Conservation (phyloP, 1,139 yeast genomes). For the Debaryomyces coudertii region DNA sequence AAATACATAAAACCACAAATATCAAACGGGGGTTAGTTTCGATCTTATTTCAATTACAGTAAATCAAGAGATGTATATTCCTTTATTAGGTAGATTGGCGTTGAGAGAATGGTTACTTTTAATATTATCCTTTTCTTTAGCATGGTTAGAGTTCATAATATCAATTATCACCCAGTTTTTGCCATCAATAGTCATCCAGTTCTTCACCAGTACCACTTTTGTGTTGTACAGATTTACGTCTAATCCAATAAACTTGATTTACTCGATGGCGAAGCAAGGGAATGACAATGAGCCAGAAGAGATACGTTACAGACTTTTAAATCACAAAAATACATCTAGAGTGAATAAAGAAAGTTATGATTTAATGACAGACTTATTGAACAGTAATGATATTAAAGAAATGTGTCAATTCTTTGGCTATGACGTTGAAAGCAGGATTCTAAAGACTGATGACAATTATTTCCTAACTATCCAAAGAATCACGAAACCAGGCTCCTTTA, state of each 20-base stretch:
- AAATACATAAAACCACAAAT: conserved; percentile 1
- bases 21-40: neutral
- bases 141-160: conserved; percentile 45
- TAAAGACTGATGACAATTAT: conserved; percentile 44
- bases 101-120: conserved; percentile 43
- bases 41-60: neutral
- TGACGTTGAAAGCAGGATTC: conserved; percentile 41
- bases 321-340: conserved; percentile 9
- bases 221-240: conserved; percentile 32
- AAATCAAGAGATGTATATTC: conserved; percentile 37
- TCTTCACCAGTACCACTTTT: conserved; percentile 33
- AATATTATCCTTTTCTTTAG: conserved; percentile 36
- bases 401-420: conserved; percentile 46
- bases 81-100: conserved; percentile 40
- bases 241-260: conserved; percentile 34
- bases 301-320: conserved; percentile 9
- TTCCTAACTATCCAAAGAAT: conserved; percentile 40
- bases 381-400: conserved; percentile 36
- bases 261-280: conserved; percentile 11
- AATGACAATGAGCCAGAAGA: conserved; percentile 5
- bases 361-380: conserved; percentile 35
- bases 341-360: conserved; percentile 27
- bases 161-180: conserved; percentile 37
- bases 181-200: conserved; percentile 35
- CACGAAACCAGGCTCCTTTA: conserved; percentile 15